Base-by-base conservation (phyloP, 2,329 filamentous ascomycete genomes). In the Sporothrix mexicana region DNA sequence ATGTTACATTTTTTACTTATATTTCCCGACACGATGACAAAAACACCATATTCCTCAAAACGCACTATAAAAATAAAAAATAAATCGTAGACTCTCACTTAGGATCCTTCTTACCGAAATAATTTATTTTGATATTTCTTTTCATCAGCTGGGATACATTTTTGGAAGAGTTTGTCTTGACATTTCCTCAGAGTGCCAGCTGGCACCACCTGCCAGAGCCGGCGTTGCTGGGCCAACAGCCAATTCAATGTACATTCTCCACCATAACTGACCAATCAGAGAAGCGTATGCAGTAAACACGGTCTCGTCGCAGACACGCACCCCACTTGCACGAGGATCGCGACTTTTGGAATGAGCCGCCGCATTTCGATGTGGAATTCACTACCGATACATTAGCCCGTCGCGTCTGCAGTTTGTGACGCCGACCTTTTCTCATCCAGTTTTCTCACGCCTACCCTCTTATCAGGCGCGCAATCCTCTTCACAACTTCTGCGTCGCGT, bases 221-320 rank as follows among this genome's bases (percentile, higher is more conserved):
- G 0, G 0, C 3, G 75, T 76, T 75, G 75, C 61, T 53, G 53
- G 25, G 73, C 3, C 73, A 75, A 76, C 75, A 73, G 73, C 73
- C 74, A 71, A 75, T 75, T 68, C 1, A 23, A 2, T 43, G 20
- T 71, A 59, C 47, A 12, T 9, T 7, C 17, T 36, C 15, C 7
- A 3, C 12, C n/a, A 25, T 5, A 13, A 0, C 8, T 20, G 20
- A 47, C 74, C 74, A 76, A 76, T 76, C 51, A 75, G 49, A 72
- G 5, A 0, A 6, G 8, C 2, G 8, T 0, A 30, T 1, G 1
- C 41, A 7, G 74, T 75, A 76, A 76, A 76, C 75, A 76, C 62
- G 70, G 20, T 15, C 49, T 13, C 23, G 62, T 36, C 47, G 45
- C 55, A 43, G 41, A 61, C 64, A 49, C 36, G 53, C 23, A 70